These are phyloP conservation scores for Croton setiger DNA, from an alignment of 441 rosid species.

Conservation along the genomic window DNA sequence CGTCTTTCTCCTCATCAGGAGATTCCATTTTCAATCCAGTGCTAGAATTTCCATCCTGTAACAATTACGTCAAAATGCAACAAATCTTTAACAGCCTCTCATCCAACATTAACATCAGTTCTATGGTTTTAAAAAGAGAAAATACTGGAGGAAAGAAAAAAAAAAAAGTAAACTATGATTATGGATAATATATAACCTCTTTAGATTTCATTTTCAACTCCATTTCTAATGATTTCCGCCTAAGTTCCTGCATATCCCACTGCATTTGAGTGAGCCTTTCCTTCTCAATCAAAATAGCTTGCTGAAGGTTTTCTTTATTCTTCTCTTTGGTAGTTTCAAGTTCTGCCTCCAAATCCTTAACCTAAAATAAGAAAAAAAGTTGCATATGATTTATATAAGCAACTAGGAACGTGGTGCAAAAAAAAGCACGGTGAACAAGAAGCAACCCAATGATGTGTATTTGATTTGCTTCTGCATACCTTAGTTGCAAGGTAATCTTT, in stretches of 20 bases:
- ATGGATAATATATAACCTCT: slow-evolving; percentile 48
- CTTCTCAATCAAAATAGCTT: slow-evolving; percentile 78
- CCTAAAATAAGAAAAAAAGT: slow-evolving; percentile 35
- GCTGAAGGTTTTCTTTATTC: slow-evolving; percentile 85
- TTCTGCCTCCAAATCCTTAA: slow-evolving; percentile 93
- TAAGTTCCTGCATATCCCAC: slow-evolving; percentile 99
- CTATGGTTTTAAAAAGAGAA: not conserved
- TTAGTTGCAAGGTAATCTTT: slow-evolving; percentile 84
- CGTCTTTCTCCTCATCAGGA: slow-evolving; percentile 39
- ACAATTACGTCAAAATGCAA: slow-evolving; percentile 12
- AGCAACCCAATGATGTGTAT: slow-evolving; percentile 8
- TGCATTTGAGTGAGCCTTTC: slow-evolving; percentile 92
- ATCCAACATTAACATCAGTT: not conserved
- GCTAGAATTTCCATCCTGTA: slow-evolving; percentile 59
- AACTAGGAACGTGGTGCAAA: not conserved
- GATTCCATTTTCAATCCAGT: slow-evolving; percentile 38
- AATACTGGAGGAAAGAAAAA: slow-evolving; percentile 6
- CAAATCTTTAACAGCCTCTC: slow-evolving; percentile 8
- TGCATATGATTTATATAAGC: not conserved
- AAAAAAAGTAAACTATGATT: slow-evolving; percentile 9
- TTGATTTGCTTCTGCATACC: slow-evolving; percentile 38
- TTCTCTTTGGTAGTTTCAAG: slow-evolving; percentile 83
- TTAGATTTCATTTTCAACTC: slow-evolving; percentile 71
- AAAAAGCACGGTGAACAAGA: not conserved
- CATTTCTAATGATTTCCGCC: slow-evolving; percentile 77